phyloP scores from a whole-genome alignment of 2,329 filamentous ascomycete species.

The Paracorniculantispora psalliotae region DNA sequence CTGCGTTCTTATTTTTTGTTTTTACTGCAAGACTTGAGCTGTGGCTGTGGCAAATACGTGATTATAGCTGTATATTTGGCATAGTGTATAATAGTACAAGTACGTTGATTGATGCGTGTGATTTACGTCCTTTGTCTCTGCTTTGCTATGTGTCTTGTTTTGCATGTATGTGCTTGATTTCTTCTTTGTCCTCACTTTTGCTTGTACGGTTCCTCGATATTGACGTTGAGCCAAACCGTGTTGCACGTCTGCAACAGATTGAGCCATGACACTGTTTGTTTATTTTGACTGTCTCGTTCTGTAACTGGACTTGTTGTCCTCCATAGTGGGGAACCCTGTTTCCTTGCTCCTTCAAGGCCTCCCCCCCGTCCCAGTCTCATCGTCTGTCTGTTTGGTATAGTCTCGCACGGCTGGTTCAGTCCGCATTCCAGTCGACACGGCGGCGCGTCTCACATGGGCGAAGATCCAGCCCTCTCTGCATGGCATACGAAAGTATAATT shows the following conservation, averaged over 20 bases:
- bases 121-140: neutral
- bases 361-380: too few relatives aligned
- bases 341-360: neutral
- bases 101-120: constrained; percentile 7
- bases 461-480: too few relatives aligned
- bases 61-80: constrained; percentile 29
- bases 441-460: too few relatives aligned
- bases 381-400: neutral
- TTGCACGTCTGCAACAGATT: too few relatives aligned
- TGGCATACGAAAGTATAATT: too few relatives aligned
- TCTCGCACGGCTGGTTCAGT: too few relatives aligned
- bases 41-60: constrained; percentile 8
- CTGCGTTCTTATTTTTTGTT: neutral
- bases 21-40: constrained; percentile 1
- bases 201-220: neutral
- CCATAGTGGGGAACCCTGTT: neutral
- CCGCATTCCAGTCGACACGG: neutral
- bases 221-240: too few relatives aligned
- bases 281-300: neutral
- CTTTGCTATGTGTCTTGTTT: neutral
- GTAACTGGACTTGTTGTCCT: neutral
- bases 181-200: neutral
- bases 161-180: neutral
- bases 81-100: constrained; percentile 32
- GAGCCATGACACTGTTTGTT: neutral